phyloP scores from a whole-genome alignment of 1,284 basidiomycete species.

The Naganishia albida region DNA sequence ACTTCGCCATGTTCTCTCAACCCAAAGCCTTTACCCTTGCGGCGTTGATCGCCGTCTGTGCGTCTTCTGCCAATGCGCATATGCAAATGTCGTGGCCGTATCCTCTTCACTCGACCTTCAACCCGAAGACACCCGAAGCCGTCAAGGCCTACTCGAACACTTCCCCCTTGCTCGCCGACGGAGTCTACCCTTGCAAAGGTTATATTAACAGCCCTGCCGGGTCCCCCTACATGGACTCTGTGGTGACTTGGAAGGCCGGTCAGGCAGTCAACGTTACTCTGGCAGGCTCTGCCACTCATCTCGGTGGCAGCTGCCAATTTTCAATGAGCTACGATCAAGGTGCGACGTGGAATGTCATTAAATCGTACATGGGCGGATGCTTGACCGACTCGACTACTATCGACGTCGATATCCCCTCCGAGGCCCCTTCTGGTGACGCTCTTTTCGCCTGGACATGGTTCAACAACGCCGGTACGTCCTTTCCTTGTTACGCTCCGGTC shows the following conservation, averaged over 20 bases:
- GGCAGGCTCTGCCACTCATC: slow-evolving; percentile 49
- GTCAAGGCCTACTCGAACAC: slow-evolving; percentile 53
- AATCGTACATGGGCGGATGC: slow-evolving; percentile 52
- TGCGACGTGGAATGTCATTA: slow-evolving; percentile 52
- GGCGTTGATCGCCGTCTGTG: slow-evolving; percentile 14
- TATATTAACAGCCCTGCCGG: slow-evolving; percentile 46
- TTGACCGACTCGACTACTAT: slow-evolving; percentile 41
- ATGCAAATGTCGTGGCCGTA: slow-evolving; percentile 48
- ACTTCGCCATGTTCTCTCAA: slow-evolving; percentile 4
- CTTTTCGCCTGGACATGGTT: slow-evolving; percentile 57
- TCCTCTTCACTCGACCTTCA: slow-evolving; percentile 44
- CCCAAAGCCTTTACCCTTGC: slow-evolving; percentile 6
- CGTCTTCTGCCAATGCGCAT: slow-evolving; percentile 42
- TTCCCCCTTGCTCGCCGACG: slow-evolving; percentile 45
- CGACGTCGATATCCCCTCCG: slow-evolving; percentile 47
- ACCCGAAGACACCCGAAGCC: slow-evolving; percentile 42
- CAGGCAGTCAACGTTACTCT: slow-evolving; percentile 43
- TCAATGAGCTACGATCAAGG: slow-evolving; percentile 54
- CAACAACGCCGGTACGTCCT: slow-evolving; percentile 41
- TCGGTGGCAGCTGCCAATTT: slow-evolving; percentile 54
- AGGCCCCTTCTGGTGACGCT: slow-evolving; percentile 50
- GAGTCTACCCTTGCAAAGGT: slow-evolving; percentile 54
- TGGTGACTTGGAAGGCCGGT: slow-evolving; percentile 44
- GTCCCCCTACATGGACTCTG: slow-evolving; percentile 40
- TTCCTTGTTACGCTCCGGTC: neutral